These are phyloP conservation scores for Bisporella sp. DNA, from an alignment of 2,329 filamentous ascomycete genomes.

Conservation along the genomic window DNA sequence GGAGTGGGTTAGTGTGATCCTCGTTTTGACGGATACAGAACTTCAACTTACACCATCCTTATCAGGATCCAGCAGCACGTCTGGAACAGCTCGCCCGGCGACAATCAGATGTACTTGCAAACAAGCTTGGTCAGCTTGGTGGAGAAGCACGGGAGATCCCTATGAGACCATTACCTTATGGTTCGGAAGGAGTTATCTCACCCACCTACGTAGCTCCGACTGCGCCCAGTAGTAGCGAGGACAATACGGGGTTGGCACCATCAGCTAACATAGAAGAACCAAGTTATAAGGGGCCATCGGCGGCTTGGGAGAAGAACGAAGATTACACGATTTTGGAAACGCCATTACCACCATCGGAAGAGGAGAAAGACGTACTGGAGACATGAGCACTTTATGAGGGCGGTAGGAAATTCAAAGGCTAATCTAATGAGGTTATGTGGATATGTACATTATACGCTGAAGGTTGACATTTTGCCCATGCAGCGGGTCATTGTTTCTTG, in stretches of 20 bases:
- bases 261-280: constrained; percentile 33
- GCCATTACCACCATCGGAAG: constrained; percentile 22
- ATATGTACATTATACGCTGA: too few species aligned
- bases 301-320: constrained; percentile 46
- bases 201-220: constrained; percentile 37
- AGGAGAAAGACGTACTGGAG: constrained; percentile 25
- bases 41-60: constrained; percentile 6
- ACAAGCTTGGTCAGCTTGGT: constrained; percentile 38
- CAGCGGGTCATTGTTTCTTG: neutral
- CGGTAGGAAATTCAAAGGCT: too few species aligned
- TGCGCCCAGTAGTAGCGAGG: constrained; percentile 20
- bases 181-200: constrained; percentile 41
- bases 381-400: constrained; percentile 6
- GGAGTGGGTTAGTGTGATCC: constrained; percentile 82
- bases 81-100: constrained; percentile 63
- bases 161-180: constrained; percentile 42
- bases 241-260: neutral
- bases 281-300: constrained; percentile 43
- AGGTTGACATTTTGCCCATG: too few species aligned
- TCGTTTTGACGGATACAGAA: neutral
- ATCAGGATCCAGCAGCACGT: constrained; percentile 62
- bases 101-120: constrained; percentile 55
- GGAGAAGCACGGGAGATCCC: constrained; percentile 35
- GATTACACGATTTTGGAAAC: constrained; percentile 32
- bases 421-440: too few species aligned